A percentile compares a stretch with the other conserved stretches of the same genome.
Conservation (phyloP, 768 basidiomycete genomes). For the Boletus tomentosulus region DNA sequence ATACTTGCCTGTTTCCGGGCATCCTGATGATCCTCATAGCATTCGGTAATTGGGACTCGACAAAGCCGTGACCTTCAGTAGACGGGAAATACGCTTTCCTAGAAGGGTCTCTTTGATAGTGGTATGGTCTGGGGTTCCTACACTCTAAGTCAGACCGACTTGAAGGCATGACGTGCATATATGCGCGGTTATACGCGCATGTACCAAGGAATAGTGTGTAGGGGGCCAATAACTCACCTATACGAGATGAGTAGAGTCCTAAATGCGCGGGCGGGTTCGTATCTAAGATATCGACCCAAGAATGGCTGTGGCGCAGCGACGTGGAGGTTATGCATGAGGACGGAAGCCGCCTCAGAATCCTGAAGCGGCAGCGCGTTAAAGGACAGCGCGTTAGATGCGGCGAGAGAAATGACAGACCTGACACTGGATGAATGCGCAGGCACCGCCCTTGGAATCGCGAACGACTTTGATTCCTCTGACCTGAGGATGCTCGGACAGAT, state of each 20-base stretch:
- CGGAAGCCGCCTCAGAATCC: constrained; percentile 55
- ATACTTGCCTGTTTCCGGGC: constrained; percentile 46
- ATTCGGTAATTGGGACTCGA: constrained; percentile 47
- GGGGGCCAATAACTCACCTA: constrained; percentile 39
- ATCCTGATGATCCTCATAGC: constrained; percentile 61
- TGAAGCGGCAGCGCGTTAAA: constrained; percentile 23
- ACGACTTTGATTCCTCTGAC: constrained; percentile 68
- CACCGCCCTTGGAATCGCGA: constrained; percentile 69
- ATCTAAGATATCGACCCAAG: constrained; percentile 69
- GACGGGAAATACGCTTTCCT: constrained; percentile 13
- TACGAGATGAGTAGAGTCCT: constrained; percentile 74
- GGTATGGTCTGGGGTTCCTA: constrained; percentile 22
- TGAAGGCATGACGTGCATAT: constrained; percentile 11
- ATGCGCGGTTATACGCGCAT: constrained; percentile 18
- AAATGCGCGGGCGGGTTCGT: constrained; percentile 73
- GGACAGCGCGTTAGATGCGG: neutral
- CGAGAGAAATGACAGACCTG: constrained; percentile 45
- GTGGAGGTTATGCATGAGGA: constrained; percentile 58
- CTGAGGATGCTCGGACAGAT: constrained; percentile 62
- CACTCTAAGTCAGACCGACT: constrained; percentile 7
- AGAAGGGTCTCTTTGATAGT: constrained; percentile 13
- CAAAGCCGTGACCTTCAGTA: constrained; percentile 23
- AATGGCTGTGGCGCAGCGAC: constrained; percentile 55
- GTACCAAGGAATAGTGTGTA: constrained; percentile 1
- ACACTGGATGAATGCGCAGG: constrained; percentile 86